These are phyloP conservation scores for Lachancea mirantina DNA, from an alignment of 805 yeast species.

Conservation along the genomic window DNA sequence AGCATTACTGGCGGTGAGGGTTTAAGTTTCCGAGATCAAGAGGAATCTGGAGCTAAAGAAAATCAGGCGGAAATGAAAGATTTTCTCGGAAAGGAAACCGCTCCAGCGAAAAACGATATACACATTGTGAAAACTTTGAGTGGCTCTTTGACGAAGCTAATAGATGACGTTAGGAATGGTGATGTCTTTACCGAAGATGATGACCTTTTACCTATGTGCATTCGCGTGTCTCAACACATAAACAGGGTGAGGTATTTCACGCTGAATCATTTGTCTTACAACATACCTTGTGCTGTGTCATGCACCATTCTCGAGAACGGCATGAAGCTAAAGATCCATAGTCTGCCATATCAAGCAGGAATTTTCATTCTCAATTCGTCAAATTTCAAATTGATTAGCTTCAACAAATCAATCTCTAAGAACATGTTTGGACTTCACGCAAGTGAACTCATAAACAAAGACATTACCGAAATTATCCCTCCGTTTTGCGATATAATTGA, in stretches of 20 bases:
- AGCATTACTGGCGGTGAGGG: conserved; percentile 23
- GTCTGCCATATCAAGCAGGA: conserved; percentile 84
- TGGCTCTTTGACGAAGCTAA: conserved; percentile 21
- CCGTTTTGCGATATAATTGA: conserved; percentile 41
- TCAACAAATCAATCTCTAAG: conserved; percentile 70
- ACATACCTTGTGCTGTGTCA: conserved; percentile 69
- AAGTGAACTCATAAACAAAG: conserved; percentile 35
- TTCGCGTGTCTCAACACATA: conserved; percentile 37
- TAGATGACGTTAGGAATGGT: conserved; percentile 27
- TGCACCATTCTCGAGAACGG: conserved; percentile 47
- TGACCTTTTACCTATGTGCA: conserved; percentile 27
- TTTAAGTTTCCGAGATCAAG: conserved; percentile 6
- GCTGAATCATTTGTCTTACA: conserved; percentile 37
- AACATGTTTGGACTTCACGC: conserved; percentile 68
- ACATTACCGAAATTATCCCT: conserved; percentile 57
- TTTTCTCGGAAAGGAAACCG: conserved; percentile 16
- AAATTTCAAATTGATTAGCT: conserved; percentile 50
- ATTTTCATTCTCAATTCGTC: conserved; percentile 59
- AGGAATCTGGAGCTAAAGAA: background rate
- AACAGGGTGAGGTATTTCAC: conserved; percentile 63
- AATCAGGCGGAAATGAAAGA: conserved; percentile 5
- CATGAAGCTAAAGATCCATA: conserved; percentile 56
- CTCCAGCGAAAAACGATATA: conserved; percentile 25
- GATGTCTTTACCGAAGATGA: conserved; percentile 20
- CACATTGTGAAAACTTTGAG: conserved; percentile 22